Evolutionary conservation across 2,329 filamentous ascomycete species (phyloP).

Genomic region (Exophiala alcalophila): DNA sequence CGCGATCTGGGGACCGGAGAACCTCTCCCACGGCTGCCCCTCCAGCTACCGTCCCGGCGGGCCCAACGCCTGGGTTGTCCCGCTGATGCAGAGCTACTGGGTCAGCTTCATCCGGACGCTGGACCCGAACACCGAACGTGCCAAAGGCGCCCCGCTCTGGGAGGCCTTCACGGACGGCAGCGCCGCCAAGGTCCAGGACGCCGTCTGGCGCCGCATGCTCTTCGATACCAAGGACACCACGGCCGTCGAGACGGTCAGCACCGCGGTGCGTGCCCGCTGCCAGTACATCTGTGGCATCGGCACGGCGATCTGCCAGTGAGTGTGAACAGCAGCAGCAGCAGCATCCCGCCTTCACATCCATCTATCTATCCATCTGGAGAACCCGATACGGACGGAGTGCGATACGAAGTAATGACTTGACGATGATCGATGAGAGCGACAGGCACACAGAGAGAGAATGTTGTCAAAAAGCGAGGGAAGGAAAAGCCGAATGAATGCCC

Average conservation of each 20-base stretch:
- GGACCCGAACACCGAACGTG: slow-evolving; percentile 59
- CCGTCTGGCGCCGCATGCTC: slow-evolving; percentile 39
- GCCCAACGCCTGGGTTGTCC: slow-evolving; percentile 57
- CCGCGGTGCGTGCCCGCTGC: slow-evolving; percentile 45
- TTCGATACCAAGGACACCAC: slow-evolving; percentile 45
- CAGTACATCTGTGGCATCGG: slow-evolving; percentile 52
- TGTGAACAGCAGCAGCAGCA: too few relatives aligned
- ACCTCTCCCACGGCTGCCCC: slow-evolving; percentile 51
- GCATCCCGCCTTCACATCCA: too few relatives aligned
- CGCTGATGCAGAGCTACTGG: slow-evolving; percentile 68
- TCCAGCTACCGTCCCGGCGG: slow-evolving; percentile 50
- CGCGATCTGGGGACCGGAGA: slow-evolving; percentile 64
- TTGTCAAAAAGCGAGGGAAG: too few relatives aligned
- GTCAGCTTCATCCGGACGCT: slow-evolving; percentile 66
- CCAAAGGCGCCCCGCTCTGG: slow-evolving; percentile 17
- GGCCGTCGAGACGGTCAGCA: slow-evolving; percentile 46
- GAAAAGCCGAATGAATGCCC: too few relatives aligned
- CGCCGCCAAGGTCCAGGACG: slow-evolving; percentile 22
- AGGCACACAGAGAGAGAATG: too few relatives aligned
- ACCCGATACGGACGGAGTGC: too few relatives aligned
- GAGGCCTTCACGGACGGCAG: slow-evolving; percentile 13
- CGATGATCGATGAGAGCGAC: too few relatives aligned
- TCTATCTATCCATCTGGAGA: too few relatives aligned
- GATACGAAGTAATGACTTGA: too few relatives aligned
- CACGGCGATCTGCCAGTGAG: slow-evolving; percentile 43